Evolutionary conservation across 2,329 filamentous ascomycete genomes (phyloP), one percentile per base, ranked within the genome.

Genomic region (Trichoderma brevicompactum): DNA sequence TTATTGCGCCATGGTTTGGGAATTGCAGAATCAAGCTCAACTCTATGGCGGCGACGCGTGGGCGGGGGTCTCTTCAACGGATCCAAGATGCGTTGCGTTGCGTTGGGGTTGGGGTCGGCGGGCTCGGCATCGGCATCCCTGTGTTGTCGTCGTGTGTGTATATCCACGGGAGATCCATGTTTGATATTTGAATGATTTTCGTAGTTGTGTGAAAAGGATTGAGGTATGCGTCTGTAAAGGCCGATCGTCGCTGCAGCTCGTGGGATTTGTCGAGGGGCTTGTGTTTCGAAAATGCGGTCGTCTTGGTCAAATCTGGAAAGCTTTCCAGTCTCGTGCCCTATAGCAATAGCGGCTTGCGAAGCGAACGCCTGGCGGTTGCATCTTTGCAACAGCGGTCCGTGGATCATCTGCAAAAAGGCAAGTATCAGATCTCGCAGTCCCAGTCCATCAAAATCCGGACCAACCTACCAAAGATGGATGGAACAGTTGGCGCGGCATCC

Each of bases 401-500:
- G 12, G 34, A 48, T 12, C 48, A 38, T 68, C 68, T 69, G 50
- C 40, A 40, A 48, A 44, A 41, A 59, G 15, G 52, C 17, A 3
- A 66, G 19, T 5, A 9, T 64, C 19, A 64, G 65, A 50, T 23
- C 7, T 32, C 48, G 19, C 3, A 63, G 2, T 34, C 12, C 17
- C 5, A 40, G 5, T n/a, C n/a, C 32, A 19, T 34, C 15, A 5
- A 62, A 32, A 19, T 9, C 15, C 28, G n/a, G 32, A 44, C 13
- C 15, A 19, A 28, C 68, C 48, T 67, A 76, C 74, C 68, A 69
- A 67, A 67, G 62, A 62, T 59, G 68, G 56, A 52, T 53, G 62
- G 58, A 69, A 67, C 65, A 68, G 67, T 65, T 71, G 64, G 66
- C 68, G 69, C 67, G 68, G 69, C 67, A 67, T 64, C 64, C 66